These are phyloP conservation scores for Cinnamomum micranthum DNA, from an alignment of 164 flowering plant species.

Conservation along the genomic window DNA sequence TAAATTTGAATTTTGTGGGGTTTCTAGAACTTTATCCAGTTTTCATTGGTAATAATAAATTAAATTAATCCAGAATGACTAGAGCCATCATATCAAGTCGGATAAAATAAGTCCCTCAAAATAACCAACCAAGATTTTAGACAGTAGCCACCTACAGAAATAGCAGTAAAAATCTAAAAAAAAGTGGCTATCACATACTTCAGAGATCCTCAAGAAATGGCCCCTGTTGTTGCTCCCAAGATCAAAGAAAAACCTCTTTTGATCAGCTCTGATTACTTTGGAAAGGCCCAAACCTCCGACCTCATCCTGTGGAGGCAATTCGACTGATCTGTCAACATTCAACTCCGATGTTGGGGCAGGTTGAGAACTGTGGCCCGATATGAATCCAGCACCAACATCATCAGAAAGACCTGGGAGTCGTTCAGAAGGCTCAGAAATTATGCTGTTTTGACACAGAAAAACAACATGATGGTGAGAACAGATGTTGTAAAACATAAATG, in stretches of 20 bases:
- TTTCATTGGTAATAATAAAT: no score
- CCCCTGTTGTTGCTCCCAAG: slow-evolving; percentile 94
- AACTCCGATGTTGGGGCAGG: slow-evolving; percentile 54
- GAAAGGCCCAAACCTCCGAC: slow-evolving; percentile 59
- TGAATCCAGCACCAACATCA: slow-evolving; percentile 98
- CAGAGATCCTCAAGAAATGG: slow-evolving; percentile 84
- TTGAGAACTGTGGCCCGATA: slow-evolving; percentile 73
- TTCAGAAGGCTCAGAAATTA: slow-evolving; percentile 65
- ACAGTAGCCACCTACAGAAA: no score
- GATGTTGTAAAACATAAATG: neutral
- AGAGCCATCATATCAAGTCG: no score
- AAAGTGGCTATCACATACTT: slow-evolving; percentile 30
- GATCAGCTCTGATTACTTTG: slow-evolving; percentile 86
- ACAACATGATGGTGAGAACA: neutral
- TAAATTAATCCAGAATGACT: no score
- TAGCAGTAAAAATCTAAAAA: no score
- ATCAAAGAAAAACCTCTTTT: slow-evolving; percentile 93
- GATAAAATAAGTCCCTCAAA: no score
- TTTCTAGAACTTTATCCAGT: no score
- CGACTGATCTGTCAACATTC: slow-evolving; percentile 64
- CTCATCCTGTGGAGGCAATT: slow-evolving; percentile 66
- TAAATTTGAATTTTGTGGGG: no score
- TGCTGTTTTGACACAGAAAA: slow-evolving; percentile 39
- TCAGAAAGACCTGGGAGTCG: slow-evolving; percentile 84
- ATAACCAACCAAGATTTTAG: no score